These are phyloP conservation scores for Pelargonium australe DNA, from an alignment of 441 rosid species.

Conservation along the genomic window DNA sequence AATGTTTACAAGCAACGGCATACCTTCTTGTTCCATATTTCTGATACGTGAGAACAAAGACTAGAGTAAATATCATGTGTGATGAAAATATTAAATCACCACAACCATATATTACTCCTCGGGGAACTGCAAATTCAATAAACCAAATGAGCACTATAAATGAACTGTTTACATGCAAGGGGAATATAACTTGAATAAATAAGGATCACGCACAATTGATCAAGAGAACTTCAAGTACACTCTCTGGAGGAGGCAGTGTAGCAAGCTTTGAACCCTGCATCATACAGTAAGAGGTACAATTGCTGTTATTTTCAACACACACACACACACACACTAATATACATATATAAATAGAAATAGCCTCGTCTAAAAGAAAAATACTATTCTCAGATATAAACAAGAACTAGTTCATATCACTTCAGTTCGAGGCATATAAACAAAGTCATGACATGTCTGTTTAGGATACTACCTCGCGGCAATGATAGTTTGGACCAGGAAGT, in stretches of 20 bases:
- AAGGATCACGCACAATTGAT: conserved; percentile 57
- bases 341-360: neutral
- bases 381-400: neutral
- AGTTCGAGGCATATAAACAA: neutral
- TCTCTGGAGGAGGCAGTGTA: conserved; percentile 73
- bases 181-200: conserved; percentile 6
- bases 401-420: conserved; percentile 3
- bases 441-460: neutral
- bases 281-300: conserved; percentile 18
- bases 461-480: conserved; percentile 79
- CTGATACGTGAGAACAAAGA: conserved; percentile 89
- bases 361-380: neutral
- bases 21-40: conserved; percentile 90
- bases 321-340: neutral
- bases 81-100: conserved; percentile 99
- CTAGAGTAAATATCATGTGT: conserved; percentile 94
- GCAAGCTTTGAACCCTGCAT: conserved; percentile 86
- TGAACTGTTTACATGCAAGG: conserved; percentile 14
- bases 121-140: conserved; percentile 65
- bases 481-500: conserved; percentile 99
- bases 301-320: neutral
- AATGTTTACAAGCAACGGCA: too few species aligned
- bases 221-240: conserved; percentile 58
- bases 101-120: conserved; percentile 81
- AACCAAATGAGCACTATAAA: conserved; percentile 24